Conservation (phyloP, 257 asterid species). For the Henckelia pumila region DNA sequence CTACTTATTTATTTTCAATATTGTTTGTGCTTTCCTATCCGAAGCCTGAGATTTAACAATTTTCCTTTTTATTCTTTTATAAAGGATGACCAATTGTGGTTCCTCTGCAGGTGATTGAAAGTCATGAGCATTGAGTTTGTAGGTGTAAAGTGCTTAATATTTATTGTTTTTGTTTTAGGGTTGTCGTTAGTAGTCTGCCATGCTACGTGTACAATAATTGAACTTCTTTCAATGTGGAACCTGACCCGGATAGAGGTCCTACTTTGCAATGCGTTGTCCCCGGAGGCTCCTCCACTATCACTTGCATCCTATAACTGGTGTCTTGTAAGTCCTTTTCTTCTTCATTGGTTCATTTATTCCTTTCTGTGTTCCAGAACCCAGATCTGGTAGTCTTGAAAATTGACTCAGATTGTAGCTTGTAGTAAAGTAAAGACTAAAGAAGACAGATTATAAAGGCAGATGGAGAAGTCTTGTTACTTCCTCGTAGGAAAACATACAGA, state of each 20-base stretch:
- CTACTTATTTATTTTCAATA: slow-evolving; percentile 1
- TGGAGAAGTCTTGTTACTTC: background rate
- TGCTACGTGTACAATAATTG: slow-evolving; percentile 61
- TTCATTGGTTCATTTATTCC: background rate
- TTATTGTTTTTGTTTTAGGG: slow-evolving; percentile 45
- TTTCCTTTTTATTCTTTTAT: background rate
- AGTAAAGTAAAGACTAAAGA: background rate
- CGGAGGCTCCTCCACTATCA: slow-evolving; percentile 88
- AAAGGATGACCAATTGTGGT: background rate
- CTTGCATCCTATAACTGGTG: slow-evolving; percentile 94
- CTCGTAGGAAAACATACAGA: background rate
- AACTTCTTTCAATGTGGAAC: slow-evolving; percentile 98
- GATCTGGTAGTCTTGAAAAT: background rate
- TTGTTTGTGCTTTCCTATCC: background rate
- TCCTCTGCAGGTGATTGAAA: background rate
- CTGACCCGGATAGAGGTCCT: slow-evolving; percentile 94
- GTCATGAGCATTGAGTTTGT: background rate
- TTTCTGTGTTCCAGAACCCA: background rate
- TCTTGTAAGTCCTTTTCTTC: slow-evolving; percentile 60
- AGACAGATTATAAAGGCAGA: background rate
- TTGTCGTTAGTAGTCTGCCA: slow-evolving; percentile 51
- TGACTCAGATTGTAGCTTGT: background rate
- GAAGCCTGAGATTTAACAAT: slow-evolving; percentile 1
- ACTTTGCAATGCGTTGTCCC: slow-evolving; percentile 89
- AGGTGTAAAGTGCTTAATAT: background rate